Evolutionary conservation across 2,329 filamentous ascomycete species (phyloP).

Genomic region (Talaromyces sp.): DNA sequence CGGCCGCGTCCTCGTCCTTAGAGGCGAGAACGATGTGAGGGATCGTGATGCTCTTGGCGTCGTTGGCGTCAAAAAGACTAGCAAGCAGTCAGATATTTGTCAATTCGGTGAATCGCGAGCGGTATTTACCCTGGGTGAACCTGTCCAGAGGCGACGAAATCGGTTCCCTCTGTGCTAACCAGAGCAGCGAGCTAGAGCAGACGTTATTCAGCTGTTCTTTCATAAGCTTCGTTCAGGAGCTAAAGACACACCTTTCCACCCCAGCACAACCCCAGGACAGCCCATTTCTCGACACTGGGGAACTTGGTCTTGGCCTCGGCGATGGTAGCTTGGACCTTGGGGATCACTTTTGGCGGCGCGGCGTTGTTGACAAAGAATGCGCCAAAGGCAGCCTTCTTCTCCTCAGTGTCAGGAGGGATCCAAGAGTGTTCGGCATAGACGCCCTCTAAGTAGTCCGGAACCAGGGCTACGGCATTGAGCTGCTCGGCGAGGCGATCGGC

Average conservation of each 20-base stretch:
- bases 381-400: slow-evolving; percentile 57
- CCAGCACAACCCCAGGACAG: slow-evolving; percentile 64
- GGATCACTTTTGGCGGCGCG: slow-evolving; percentile 21
- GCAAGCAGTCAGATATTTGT: not conserved
- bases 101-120: not conserved
- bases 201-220: not conserved
- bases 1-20: slow-evolving; percentile 55
- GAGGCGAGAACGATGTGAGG: slow-evolving; percentile 62
- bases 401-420: slow-evolving; percentile 59
- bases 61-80: slow-evolving; percentile 46
- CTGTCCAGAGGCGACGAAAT: slow-evolving; percentile 43
- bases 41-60: slow-evolving; percentile 56
- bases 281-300: slow-evolving; percentile 55
- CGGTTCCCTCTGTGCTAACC: slow-evolving; percentile 47
- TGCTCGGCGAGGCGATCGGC: slow-evolving; percentile 50
- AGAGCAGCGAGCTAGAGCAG: slow-evolving; percentile 33
- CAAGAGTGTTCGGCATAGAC: slow-evolving; percentile 32
- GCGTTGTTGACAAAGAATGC: slow-evolving; percentile 51
- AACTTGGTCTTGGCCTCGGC: slow-evolving; percentile 49
- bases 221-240: not conserved
- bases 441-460: slow-evolving; percentile 45
- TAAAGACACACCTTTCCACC: slow-evolving; percentile 58
- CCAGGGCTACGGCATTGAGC: slow-evolving; percentile 35
- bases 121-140: slow-evolving; percentile 28
- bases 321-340: slow-evolving; percentile 28